These are phyloP conservation scores for Trichophyton benhamiae DNA, from an alignment of 2,329 filamentous ascomycete species.

Conservation along the genomic window DNA sequence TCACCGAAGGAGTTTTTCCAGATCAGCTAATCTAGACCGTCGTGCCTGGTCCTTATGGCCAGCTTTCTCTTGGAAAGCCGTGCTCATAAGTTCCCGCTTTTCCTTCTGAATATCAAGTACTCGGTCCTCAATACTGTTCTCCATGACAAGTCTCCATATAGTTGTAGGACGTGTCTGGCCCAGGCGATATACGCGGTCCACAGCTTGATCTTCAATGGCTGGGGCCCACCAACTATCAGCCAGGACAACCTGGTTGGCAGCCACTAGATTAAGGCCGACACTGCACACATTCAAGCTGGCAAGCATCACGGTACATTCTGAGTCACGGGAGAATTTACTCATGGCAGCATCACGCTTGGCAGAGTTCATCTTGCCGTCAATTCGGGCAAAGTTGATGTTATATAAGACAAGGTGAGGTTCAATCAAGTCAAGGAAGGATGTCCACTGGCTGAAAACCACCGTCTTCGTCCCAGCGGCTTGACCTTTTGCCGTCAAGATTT, in stretches of 20 bases:
- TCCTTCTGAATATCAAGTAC: constrained; percentile 66
- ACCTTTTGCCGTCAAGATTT: constrained; percentile 59
- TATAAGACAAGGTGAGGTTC: constrained; percentile 52
- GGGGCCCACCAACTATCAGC: constrained; percentile 87
- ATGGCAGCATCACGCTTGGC: constrained; percentile 60
- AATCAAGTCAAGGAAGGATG: constrained; percentile 63
- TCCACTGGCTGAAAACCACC: constrained; percentile 73
- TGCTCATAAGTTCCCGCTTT: constrained; percentile 64
- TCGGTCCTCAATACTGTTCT: constrained; percentile 66
- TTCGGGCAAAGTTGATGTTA: constrained; percentile 53
- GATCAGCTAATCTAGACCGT: constrained; percentile 41
- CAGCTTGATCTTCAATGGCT: constrained; percentile 81
- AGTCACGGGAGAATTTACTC: constrained; percentile 52
- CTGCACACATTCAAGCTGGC: constrained; percentile 72
- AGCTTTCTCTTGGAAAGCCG: constrained; percentile 62
- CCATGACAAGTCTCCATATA: constrained; percentile 71
- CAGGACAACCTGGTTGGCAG: constrained; percentile 74
- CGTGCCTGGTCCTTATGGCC: constrained; percentile 43
- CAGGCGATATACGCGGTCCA: constrained; percentile 75
- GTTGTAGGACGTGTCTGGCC: constrained; percentile 69
- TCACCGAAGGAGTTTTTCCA: constrained; percentile 26
- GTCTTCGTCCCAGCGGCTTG: constrained; percentile 58
- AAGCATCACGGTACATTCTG: constrained; percentile 60
- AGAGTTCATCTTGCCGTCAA: constrained; percentile 70
- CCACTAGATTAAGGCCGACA: constrained; percentile 74